Conservation (phyloP, 2,329 filamentous ascomycete species). For the Ophiostoma ulmi region DNA sequence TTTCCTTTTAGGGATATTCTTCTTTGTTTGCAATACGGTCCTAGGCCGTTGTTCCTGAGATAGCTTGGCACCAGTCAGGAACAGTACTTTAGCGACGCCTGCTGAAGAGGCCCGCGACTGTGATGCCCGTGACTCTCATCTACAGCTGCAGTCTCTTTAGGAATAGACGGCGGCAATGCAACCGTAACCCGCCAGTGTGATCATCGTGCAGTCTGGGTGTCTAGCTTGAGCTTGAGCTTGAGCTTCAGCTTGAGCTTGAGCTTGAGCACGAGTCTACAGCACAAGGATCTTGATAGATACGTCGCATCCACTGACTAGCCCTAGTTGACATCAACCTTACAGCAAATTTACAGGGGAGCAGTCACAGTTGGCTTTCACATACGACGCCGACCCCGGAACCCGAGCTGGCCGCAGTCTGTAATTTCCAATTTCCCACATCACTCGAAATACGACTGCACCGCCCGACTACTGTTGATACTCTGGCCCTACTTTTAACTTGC, state of each 20-base stretch:
- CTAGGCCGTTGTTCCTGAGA: not conserved
- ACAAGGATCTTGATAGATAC: not conserved
- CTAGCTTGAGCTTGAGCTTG: not conserved
- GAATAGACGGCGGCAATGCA: not conserved
- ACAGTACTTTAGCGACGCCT: not conserved
- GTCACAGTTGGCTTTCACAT: not conserved
- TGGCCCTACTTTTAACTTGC: not conserved
- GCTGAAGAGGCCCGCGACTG: not conserved
- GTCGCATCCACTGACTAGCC: not conserved
- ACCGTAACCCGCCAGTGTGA: slow-evolving; percentile 1
- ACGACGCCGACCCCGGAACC: not conserved
- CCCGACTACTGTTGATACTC: not conserved
- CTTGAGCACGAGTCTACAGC: not conserved
- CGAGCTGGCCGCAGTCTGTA: not conserved
- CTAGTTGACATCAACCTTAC: not conserved
- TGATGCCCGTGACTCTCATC: not conserved
- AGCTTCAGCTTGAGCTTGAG: not conserved
- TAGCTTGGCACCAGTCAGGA: not conserved
- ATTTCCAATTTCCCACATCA: slow-evolving; percentile 9
- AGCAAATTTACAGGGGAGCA: not conserved
- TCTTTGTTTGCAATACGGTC: not conserved
- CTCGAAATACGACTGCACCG: not conserved
- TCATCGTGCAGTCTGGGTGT: not conserved
- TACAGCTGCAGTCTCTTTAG: not conserved
- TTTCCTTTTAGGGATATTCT: not conserved